Evolutionary conservation across 805 yeast species (phyloP).

Genomic region (Pichia phayaonensis): DNA sequence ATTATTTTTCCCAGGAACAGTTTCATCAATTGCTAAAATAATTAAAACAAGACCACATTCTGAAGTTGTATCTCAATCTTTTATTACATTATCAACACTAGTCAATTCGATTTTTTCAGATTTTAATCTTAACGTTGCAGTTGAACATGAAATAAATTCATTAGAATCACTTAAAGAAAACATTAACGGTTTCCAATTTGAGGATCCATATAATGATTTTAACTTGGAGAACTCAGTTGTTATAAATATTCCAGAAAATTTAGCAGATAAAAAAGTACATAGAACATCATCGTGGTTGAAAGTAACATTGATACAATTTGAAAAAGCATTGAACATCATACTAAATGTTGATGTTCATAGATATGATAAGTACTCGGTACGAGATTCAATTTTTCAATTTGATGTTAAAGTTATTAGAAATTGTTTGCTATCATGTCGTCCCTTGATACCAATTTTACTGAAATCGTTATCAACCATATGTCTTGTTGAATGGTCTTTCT

Average conservation of each 20-base stretch:
- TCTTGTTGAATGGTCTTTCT: conserved; percentile 11
- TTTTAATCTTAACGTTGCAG: conserved; percentile 24
- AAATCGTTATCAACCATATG: conserved; percentile 23
- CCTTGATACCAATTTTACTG: conserved; percentile 30
- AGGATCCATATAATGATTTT: background rate
- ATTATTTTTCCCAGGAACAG: conserved; percentile 43
- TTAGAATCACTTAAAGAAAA: conserved; percentile 13
- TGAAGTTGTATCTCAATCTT: conserved; percentile 26
- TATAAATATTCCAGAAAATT: conserved; percentile 14
- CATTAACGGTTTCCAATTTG: background rate
- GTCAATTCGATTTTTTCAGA: conserved; percentile 36
- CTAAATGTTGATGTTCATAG: conserved; percentile 13
- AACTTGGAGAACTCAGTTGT: conserved; percentile 2
- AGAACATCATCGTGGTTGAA: conserved; percentile 49
- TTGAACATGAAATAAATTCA: conserved; percentile 4
- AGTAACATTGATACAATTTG: conserved; percentile 44
- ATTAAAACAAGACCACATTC: conserved; percentile 30
- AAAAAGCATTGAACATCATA: conserved; percentile 36
- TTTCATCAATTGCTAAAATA: conserved; percentile 37
- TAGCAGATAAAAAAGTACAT: conserved; percentile 13
- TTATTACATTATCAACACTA: conserved; percentile 27
- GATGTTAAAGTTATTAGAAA: conserved; percentile 24
- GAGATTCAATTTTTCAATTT: conserved; percentile 25
- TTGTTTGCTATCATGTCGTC: conserved; percentile 30
- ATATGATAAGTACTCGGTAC: conserved; percentile 28